Conservation (phyloP, 176 grass and related monocot genomes). For the Aegilops longissima region DNA sequence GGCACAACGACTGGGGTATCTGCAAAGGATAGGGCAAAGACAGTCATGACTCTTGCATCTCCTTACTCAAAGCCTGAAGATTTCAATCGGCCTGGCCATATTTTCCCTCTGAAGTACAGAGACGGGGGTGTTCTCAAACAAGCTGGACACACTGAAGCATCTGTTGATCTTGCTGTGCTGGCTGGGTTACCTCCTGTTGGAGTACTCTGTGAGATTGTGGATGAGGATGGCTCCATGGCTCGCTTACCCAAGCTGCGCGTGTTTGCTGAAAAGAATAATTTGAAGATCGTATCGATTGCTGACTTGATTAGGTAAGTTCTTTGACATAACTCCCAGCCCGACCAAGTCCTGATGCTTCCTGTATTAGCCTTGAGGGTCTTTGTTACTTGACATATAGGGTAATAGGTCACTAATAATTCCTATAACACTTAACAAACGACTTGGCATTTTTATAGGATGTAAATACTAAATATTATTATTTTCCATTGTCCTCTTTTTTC, state of each 20-base stretch:
- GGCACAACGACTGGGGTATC: constrained; percentile 88
- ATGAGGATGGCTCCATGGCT: constrained; percentile 94
- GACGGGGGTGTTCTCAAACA: constrained; percentile 91
- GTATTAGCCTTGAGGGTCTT: neutral
- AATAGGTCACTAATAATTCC: neutral
- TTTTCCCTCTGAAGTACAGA: constrained; percentile 90
- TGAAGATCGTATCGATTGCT: constrained; percentile 93
- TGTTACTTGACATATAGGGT: neutral
- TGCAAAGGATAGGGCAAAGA: constrained; percentile 80
- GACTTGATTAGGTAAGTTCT: constrained; percentile 74
- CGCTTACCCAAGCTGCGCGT: constrained; percentile 60
- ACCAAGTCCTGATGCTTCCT: neutral
- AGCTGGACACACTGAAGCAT: constrained; percentile 90
- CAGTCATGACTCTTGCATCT: constrained; percentile 70
- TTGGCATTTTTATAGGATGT: neutral
- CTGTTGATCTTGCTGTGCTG: constrained; percentile 74
- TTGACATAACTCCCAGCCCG: neutral
- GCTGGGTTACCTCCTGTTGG: constrained; percentile 69
- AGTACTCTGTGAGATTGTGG: constrained; percentile 84
- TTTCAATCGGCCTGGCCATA: constrained; percentile 87
- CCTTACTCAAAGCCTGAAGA: constrained; percentile 66
- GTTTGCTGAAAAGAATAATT: constrained; percentile 83
- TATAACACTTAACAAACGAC: neutral
- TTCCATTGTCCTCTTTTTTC: neutral
- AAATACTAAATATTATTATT: neutral